Evolutionary conservation across 129 eudicot genomes (phyloP).

Genomic region (Chrysanthemum seticuspe): DNA sequence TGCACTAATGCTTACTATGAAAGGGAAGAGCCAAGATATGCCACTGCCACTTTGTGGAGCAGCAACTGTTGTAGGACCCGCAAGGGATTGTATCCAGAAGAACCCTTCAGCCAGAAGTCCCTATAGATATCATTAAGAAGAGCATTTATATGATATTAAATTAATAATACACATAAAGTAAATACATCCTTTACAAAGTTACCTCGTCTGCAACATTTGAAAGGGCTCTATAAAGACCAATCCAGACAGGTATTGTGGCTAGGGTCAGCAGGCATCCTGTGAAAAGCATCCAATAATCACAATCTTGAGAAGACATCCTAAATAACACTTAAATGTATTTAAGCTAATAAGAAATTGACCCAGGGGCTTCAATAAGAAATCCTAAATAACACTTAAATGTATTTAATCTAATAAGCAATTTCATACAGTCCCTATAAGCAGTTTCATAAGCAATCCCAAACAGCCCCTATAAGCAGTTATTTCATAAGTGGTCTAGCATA

Average conservation of each 20-base stretch:
- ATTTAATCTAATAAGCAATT: too few species aligned
- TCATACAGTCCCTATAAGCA: too few species aligned
- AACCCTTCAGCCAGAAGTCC: conserved; percentile 94
- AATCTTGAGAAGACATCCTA: background rate
- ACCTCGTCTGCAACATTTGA: conserved; percentile 99
- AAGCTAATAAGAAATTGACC: too few species aligned
- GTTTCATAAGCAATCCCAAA: too few species aligned
- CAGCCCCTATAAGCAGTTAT: too few species aligned
- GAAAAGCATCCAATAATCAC: background rate
- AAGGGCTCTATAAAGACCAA: conserved; percentile 96
- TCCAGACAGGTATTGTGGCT: conserved; percentile 95
- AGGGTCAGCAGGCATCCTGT: conserved; percentile 94
- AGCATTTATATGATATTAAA: background rate
- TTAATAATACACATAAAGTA: background rate
- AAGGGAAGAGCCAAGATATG: conserved; percentile 91
- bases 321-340: too few species aligned
- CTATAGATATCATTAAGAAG: conserved; percentile 28
- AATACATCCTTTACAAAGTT: conserved; percentile 6
- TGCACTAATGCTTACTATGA: conserved; percentile 54
- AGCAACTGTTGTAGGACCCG: conserved; percentile 95
- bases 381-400: too few species aligned
- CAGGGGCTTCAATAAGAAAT: too few species aligned
- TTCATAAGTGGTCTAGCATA: too few species aligned
- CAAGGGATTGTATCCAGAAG: conserved; percentile 96
- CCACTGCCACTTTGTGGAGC: conserved; percentile 93